Evolutionary conservation across 441 rosid species (phyloP).

Genomic region (Rhodomyrtus psidioides): DNA sequence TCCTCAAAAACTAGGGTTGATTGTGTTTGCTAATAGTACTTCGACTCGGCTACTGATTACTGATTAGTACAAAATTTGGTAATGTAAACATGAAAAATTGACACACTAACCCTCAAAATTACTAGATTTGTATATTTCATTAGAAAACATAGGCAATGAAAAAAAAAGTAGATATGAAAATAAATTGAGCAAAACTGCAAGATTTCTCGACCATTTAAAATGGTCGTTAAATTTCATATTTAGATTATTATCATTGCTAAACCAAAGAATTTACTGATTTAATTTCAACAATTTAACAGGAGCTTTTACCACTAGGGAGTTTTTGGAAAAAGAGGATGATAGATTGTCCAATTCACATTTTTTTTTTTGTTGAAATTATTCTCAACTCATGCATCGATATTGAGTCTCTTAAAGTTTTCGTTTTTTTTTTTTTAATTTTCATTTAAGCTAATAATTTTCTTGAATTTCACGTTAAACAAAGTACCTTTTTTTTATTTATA

Average conservation of each 20-base stretch:
- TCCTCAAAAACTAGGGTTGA: too few relatives aligned
- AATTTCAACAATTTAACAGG: background rate
- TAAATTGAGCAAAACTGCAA: background rate
- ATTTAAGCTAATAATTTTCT: background rate
- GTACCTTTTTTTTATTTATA: background rate
- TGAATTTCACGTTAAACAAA: background rate
- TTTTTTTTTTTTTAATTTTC: background rate
- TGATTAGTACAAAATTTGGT: too few relatives aligned
- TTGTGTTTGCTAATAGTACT: too few relatives aligned
- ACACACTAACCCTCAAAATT: background rate
- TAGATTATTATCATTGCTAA: background rate
- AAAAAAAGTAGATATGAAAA: background rate
- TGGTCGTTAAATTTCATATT: background rate
- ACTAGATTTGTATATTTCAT: background rate
- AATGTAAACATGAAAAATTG: background rate
- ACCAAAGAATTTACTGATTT: background rate
- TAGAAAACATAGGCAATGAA: background rate
- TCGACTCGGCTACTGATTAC: too few relatives aligned
- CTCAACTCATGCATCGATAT: too few relatives aligned
- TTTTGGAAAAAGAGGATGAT: background rate
- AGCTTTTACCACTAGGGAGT: background rate
- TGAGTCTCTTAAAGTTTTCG: background rate
- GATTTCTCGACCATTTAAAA: background rate
- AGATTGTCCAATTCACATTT: background rate
- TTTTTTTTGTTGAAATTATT: too few relatives aligned